Evolutionary conservation across 176 grass and related monocot species (phyloP), one percentile per base, ranked within the genome.

Genomic region (Ananas comosus): DNA sequence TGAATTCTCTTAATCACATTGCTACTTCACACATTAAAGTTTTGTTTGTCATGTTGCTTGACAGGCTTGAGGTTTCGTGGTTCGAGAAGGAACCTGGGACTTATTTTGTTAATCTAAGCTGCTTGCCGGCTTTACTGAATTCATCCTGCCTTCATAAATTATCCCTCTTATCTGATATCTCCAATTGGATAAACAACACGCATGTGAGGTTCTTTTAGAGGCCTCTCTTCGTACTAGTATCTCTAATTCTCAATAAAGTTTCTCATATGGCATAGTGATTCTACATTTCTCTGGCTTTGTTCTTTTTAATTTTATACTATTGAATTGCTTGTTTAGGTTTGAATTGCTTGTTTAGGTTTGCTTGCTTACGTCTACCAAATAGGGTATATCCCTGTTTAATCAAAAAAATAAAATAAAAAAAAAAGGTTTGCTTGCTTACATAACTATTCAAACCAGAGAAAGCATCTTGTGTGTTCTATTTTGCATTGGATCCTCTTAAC

Each of bases 121-220:
- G 81, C 65, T 79, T 97, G 50, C 86, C 86, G 79, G 86, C 93
- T 21, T 63, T 97, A 48, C 79, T 97, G 70, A 97, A 92, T 47
- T 97, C 93, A 67, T 74, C 86, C 14, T 97, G 93, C 80, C 84
- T 97, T 65, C 86, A 97, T 71, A 92, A 78, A 51, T 66, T 92
- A 68, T 89, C 89, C 71, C 63, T 64, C 51, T 70, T 97, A 80
- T 90, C 93, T 72, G 83, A 92, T 80, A 68, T 97, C 64, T 72
- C 76, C 68, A 64, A 76, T 81, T 82, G 66, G 53, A 87, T 65
- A 70, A 85, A 78, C 42, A 88, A 49, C 51, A 92, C 79, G 67
- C 84, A 92, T 72, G 93, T 90, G 85, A 75, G 78, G 18, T 24
- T 68, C 50, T 58, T 53, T 48, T 69, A 0, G 4, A 50, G 51